A percentile compares a stretch with the other conserved stretches of the same genome.
Evolutionary conservation across 768 basidiomycete species (phyloP).

Genomic region (Serpula lacrymans): DNA sequence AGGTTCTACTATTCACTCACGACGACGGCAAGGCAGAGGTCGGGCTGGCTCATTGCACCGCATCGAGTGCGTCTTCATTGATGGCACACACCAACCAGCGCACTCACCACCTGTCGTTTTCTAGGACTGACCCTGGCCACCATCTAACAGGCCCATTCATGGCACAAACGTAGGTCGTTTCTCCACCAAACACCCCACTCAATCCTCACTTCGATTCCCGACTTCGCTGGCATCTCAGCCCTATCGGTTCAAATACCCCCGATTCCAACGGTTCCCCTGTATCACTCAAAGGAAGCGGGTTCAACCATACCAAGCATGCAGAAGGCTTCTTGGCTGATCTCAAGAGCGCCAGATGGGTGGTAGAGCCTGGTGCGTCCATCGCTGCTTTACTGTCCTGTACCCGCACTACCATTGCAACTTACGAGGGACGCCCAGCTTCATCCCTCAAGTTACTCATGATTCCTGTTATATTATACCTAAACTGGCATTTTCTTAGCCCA

Average conservation of each 20-base stretch:
- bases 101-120: constrained; percentile 3
- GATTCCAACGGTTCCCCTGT: constrained; percentile 33
- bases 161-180: constrained; percentile 53
- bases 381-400: neutral
- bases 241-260: constrained; percentile 36
- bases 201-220: neutral
- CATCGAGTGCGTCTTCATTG: constrained; percentile 31
- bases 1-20: constrained; percentile 5
- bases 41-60: constrained; percentile 7
- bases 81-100: too few relatives aligned
- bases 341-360: constrained; percentile 61
- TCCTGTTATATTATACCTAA: constrained; percentile 57
- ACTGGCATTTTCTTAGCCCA: constrained; percentile 57
- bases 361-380: constrained; percentile 58
- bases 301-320: constrained; percentile 12
- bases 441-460: constrained; percentile 66
- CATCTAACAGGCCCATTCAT: constrained; percentile 62
- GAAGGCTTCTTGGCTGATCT: constrained; percentile 50
- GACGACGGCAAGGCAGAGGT: too few relatives aligned
- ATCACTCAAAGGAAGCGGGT: constrained; percentile 8
- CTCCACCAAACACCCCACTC: neutral
- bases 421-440: constrained; percentile 37
- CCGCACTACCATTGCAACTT: neutral
- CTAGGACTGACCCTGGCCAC: constrained; percentile 52
- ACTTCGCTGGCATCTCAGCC: constrained; percentile 25